Evolutionary conservation across 345 rosid genomes (phyloP).

Genomic region (Bruguiera sexangula): DNA sequence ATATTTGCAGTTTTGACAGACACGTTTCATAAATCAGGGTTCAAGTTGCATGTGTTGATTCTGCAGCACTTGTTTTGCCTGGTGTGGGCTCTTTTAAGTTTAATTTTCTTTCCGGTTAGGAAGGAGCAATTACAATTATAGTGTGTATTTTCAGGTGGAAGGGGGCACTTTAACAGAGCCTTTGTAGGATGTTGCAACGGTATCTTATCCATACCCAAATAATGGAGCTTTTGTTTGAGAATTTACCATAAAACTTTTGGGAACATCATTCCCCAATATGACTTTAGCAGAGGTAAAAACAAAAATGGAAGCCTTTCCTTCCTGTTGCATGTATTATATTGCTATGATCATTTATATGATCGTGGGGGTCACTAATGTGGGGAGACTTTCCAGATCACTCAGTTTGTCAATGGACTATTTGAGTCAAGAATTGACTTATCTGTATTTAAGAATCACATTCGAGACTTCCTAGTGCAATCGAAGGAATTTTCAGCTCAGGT

Average conservation of each 20-base stretch:
- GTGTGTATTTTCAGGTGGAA: constrained; percentile 54
- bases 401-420: constrained; percentile 77
- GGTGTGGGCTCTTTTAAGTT: constrained; percentile 35
- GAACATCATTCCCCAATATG: constrained; percentile 96
- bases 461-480: constrained; percentile 95
- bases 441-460: constrained; percentile 72
- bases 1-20: constrained; percentile 93
- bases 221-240: constrained; percentile 81
- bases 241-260: constrained; percentile 82
- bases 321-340: neutral
- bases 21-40: constrained; percentile 98
- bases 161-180: constrained; percentile 80
- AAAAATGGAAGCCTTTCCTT: neutral
- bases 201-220: constrained; percentile 65
- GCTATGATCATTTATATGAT: neutral
- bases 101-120: neutral
- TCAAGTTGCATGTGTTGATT: constrained; percentile 90
- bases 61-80: constrained; percentile 82
- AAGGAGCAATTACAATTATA: neutral
- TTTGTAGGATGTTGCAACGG: constrained; percentile 81
- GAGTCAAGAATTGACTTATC: constrained; percentile 85
- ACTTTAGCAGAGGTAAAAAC: constrained; percentile 66
- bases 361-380: constrained; percentile 13
- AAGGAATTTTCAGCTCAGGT: constrained; percentile 86
- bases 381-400: constrained; percentile 58